Base-by-base conservation (phyloP, 1,139 yeast species). In the Saccharomycopsis hybrid region DNA sequence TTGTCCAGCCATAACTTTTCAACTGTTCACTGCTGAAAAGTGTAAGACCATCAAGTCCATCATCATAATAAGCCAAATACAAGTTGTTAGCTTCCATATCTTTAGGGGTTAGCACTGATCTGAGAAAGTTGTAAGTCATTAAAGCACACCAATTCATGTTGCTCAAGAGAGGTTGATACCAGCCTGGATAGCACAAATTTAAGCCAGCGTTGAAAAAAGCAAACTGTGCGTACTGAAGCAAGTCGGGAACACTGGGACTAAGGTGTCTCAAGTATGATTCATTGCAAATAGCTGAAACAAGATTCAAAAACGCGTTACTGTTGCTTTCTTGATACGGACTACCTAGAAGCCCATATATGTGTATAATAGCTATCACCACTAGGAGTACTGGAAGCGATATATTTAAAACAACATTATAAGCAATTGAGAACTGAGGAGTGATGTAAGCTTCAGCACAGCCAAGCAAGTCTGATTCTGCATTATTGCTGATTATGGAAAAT, bases 301-400 rank as follows among this genome's bases (percentile, higher is more conserved):
- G 68, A 62, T 77, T 73, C 38, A 80, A 61, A 55, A 77, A 79
- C 2, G 82, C 78, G 56, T 80, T 77, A 13, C 27, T 25, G 7
- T 73, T 65, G 1, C 86, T 74, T 57, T 82, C 86, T 55, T 80
- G 82, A 67, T 81, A 76, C 1, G 83, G 79, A 45, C 85, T 79
- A 51, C 64, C 59, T 41, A 62, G 55, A 40, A 64, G 58, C 29
- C 70, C 65, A 44, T 69, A 64, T 9, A 72, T 62, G 49, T 76
- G 69, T 4, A 76, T 71, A 40, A 74, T 59, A 43, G 70, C 63
- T 46, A 78, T 69, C 27, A 77, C 62, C 2, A 70, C 54, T 1
- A 82, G 66, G 2, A 69, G 67, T 3, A 75, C 58, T n/a, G 77
- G 61, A 11, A 74, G 63, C 13, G 67, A 64, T 4, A 72, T 62